Evolutionary conservation across 2,329 filamentous ascomycete genomes (phyloP).

Genomic region (Botryosphaeria dothidea): DNA sequence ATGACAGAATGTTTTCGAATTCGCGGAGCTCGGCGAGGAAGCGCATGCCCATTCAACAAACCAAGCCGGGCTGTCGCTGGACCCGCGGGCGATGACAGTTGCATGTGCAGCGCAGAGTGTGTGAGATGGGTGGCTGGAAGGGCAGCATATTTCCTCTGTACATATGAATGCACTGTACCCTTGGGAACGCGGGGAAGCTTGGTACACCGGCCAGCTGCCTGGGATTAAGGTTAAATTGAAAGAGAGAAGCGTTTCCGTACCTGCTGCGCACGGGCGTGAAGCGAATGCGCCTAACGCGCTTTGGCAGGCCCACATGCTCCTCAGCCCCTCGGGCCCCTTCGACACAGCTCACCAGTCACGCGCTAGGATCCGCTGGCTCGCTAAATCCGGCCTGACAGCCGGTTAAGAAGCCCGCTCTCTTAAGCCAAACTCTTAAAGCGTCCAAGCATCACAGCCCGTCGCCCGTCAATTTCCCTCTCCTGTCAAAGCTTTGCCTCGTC

Average conservation of each 20-base stretch:
- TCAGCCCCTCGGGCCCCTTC: background rate
- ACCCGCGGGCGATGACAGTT: no score
- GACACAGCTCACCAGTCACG: background rate
- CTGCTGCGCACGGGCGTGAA: background rate
- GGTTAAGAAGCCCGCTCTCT: background rate
- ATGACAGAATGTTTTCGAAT: background rate
- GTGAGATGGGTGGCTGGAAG: background rate
- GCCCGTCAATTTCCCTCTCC: no score
- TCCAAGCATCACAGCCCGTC: no score
- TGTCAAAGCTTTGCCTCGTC: no score
- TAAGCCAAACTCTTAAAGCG: background rate
- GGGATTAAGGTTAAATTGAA: constrained; percentile 8
- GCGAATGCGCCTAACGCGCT: background rate
- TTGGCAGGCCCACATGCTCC: background rate
- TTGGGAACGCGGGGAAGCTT: background rate
- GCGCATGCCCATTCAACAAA: no score
- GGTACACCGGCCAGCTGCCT: background rate
- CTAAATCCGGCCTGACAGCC: background rate
- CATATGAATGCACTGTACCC: background rate
- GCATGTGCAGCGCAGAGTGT: background rate
- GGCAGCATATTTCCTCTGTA: background rate
- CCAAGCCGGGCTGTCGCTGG: no score
- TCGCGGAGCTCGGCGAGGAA: background rate
- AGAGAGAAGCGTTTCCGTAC: background rate
- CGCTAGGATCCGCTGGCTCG: background rate